phyloP scores from a whole-genome alignment of 345 rosid species.

The Moricandia arvensis region DNA sequence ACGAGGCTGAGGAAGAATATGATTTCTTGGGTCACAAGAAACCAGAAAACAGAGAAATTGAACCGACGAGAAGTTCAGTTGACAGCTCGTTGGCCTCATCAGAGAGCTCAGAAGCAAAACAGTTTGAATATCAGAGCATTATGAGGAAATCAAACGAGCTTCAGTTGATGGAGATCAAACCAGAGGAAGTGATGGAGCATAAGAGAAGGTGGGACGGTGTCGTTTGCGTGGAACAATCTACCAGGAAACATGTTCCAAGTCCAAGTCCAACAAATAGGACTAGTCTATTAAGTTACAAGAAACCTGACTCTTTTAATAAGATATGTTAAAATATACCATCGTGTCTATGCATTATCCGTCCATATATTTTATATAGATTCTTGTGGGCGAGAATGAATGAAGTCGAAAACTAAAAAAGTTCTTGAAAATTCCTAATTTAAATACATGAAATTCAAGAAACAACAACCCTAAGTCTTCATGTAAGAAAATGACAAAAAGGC shows the following conservation, averaged over 20 bases:
- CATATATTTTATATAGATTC: not conserved
- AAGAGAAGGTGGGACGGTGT: not conserved
- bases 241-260: not conserved
- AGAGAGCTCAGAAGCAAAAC: conserved; percentile 53
- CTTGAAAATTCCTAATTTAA: not conserved
- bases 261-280: not conserved
- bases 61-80: conserved; percentile 43
- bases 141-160: conserved; percentile 44
- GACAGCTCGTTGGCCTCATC: conserved; percentile 76
- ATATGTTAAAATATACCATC: not conserved
- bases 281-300: not conserved
- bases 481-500: not conserved
- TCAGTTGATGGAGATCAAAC: conserved; percentile 48
- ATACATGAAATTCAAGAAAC: conserved; percentile 16
- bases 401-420: not conserved
- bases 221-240: not conserved
- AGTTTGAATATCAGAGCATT: conserved; percentile 4
- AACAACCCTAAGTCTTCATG: not conserved
- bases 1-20: not conserved
- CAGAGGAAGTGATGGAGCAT: conserved; percentile 8
- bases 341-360: not conserved
- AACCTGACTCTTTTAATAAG: not conserved
- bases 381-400: not conserved
- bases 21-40: conserved; percentile 10
- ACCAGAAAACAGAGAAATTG: conserved; percentile 1